Conservation (phyloP, 1,139 yeast genomes). For the Geotrichum bryndzae region DNA sequence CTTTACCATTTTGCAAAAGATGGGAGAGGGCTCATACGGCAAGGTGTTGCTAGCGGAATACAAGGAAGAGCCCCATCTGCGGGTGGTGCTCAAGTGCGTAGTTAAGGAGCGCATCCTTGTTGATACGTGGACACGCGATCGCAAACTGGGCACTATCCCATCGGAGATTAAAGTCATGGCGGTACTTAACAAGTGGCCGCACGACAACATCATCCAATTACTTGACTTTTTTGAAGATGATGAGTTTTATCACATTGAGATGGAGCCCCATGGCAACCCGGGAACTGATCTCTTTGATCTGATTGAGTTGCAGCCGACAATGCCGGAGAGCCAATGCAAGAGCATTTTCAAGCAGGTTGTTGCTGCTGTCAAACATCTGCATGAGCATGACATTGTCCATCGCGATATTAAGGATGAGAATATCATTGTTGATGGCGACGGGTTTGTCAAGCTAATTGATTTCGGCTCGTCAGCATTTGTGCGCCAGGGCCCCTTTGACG, state of each 20-base stretch:
- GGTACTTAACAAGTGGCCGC: constrained; percentile 60
- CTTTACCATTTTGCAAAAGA: constrained; percentile 60
- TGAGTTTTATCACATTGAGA: constrained; percentile 80
- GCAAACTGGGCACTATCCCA: constrained; percentile 86
- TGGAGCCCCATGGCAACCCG: constrained; percentile 82
- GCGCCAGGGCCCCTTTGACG: constrained; percentile 90
- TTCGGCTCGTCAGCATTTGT: constrained; percentile 93
- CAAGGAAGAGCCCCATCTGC: constrained; percentile 53
- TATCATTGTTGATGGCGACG: constrained; percentile 61
- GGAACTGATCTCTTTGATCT: constrained; percentile 89
- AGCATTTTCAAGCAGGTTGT: constrained; percentile 74
- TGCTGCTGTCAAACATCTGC: constrained; percentile 73
- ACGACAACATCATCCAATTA: constrained; percentile 77
- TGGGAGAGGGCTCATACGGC: constrained; percentile 98
- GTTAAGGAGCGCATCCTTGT: constrained; percentile 88
- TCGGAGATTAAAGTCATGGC: constrained; percentile 92
- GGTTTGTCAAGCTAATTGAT: constrained; percentile 70
- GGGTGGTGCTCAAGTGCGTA: constrained; percentile 78
- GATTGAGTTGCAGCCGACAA: constrained; percentile 74
- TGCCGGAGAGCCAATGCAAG: constrained; percentile 71
- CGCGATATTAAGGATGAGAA: constrained; percentile 95
- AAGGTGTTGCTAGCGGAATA: constrained; percentile 78
- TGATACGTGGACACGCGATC: constrained; percentile 95
- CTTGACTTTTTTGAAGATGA: constrained; percentile 90
- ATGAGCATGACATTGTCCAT: constrained; percentile 81